These are phyloP conservation scores for Melastoma candidum DNA, from an alignment of 441 rosid genomes.

Conservation along the genomic window DNA sequence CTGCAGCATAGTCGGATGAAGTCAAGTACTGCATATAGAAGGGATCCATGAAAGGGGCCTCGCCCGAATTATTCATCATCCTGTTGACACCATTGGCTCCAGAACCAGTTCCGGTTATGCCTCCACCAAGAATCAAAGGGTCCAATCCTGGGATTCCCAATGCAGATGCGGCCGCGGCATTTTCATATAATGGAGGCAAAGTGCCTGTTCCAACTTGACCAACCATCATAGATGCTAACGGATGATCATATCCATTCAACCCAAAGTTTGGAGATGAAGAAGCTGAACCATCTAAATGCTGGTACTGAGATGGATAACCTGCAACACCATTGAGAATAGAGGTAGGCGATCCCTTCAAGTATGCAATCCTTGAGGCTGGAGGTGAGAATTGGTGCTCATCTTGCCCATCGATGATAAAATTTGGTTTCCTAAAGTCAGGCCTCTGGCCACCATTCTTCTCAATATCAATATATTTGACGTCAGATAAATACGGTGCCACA, in stretches of 20 bases:
- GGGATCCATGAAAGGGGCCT: conserved; percentile 53
- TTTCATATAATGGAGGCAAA: conserved; percentile 47
- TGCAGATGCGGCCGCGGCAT: conserved; percentile 40
- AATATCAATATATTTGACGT: conserved; percentile 17
- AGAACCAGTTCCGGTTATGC: conserved; percentile 24
- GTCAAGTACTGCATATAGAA: conserved; percentile 53
- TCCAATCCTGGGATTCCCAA: conserved; percentile 40
- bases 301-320: conserved; percentile 31
- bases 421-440: conserved; percentile 22
- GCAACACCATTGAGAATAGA: conserved; percentile 31
- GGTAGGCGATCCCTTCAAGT: conserved; percentile 26
- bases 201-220: conserved; percentile 33
- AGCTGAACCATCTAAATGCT: conserved; percentile 24
- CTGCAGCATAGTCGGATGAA: conserved; percentile 37
- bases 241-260: conserved; percentile 35
- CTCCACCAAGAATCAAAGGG: conserved; percentile 28
- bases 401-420: conserved; percentile 33
- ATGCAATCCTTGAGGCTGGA: conserved; percentile 25
- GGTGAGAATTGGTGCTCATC: conserved; percentile 33
- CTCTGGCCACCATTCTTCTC: conserved; percentile 34
- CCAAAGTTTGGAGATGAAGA: conserved; percentile 35
- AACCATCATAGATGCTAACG: conserved; percentile 40
- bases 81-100: conserved; percentile 40
- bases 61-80: conserved; percentile 39
- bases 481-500: conserved; percentile 23